Evolutionary conservation across 345 rosid genomes (phyloP).

Genomic region (Crucihimalaya himalaica): DNA sequence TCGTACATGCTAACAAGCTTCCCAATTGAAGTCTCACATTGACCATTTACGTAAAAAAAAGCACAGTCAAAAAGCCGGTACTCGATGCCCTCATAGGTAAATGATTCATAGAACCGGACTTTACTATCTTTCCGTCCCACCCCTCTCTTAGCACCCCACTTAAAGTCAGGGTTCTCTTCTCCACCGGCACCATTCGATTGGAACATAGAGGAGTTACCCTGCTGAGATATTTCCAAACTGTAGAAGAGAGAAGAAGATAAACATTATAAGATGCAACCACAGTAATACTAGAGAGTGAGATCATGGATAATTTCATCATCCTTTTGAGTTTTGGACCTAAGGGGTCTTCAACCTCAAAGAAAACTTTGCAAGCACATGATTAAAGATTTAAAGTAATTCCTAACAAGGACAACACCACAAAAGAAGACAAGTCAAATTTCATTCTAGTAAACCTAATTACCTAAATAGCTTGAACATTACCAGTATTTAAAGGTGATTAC

Average conservation of each 20-base stretch:
- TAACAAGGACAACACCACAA: not conserved
- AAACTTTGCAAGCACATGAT: not conserved
- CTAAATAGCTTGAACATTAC: not conserved
- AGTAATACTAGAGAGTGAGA: not conserved
- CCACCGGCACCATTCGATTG: constrained; percentile 7
- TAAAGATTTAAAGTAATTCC: not conserved
- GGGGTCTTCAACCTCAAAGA: not conserved
- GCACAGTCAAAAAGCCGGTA: constrained; percentile 55
- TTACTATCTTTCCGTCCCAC: constrained; percentile 30
- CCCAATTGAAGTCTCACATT: constrained; percentile 49
- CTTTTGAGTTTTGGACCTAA: not conserved
- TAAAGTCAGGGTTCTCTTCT: constrained; percentile 26
- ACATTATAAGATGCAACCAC: not conserved
- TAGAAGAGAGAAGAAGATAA: not conserved
- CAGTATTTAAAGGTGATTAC: not conserved
- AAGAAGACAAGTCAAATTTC: constrained; percentile 1
- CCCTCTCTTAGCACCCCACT: constrained; percentile 47
- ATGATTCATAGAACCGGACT: constrained; percentile 45
- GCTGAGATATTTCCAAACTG: constrained; percentile 17
- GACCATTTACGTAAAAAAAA: constrained; percentile 14
- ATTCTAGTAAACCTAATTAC: constrained; percentile 3
- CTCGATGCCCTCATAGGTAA: constrained; percentile 42
- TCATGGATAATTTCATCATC: constrained; percentile 13
- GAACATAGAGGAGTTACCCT: constrained; percentile 29
- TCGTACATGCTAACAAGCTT: constrained; percentile 54